phyloP scores from a whole-genome alignment of 2,329 filamentous ascomycete species.

The Capronia coronata region DNA sequence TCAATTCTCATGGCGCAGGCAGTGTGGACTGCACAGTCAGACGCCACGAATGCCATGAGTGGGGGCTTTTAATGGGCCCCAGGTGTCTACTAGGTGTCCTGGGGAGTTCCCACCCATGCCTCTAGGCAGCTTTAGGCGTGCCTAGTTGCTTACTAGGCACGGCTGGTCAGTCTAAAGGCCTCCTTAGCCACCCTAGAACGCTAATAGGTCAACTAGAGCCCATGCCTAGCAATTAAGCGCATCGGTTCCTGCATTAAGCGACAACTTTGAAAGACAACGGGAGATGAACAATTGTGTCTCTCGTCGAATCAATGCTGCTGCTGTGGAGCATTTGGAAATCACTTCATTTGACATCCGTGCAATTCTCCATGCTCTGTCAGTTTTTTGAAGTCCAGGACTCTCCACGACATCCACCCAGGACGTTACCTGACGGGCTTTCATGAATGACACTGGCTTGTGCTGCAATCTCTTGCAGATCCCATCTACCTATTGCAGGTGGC shows the following conservation, averaged over 20 bases:
- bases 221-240: slow-evolving; percentile 7
- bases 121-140: not conserved
- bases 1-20: no score
- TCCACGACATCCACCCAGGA: not conserved
- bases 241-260: slow-evolving; percentile 17
- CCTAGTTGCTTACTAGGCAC: not conserved
- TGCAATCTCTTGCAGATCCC: no score
- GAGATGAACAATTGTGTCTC: slow-evolving; percentile 15
- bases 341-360: slow-evolving; percentile 9
- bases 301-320: slow-evolving; percentile 8
- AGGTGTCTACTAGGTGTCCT: not conserved
- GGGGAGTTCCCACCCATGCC: no score
- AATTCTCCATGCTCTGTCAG: not conserved
- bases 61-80: slow-evolving; percentile 4
- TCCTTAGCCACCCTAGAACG: not conserved
- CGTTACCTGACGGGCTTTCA: not conserved
- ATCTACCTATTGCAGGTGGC: no score
- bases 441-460: not conserved
- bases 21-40: not conserved
- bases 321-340: slow-evolving; percentile 14
- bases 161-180: not conserved
- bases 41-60: slow-evolving; percentile 7
- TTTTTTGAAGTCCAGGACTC: not conserved
- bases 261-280: slow-evolving; percentile 5
- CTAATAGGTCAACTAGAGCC: slow-evolving; percentile 1